phyloP scores from a whole-genome alignment of 495 filamentous ascomycete genomes.

The Neurospora sublineolata region DNA sequence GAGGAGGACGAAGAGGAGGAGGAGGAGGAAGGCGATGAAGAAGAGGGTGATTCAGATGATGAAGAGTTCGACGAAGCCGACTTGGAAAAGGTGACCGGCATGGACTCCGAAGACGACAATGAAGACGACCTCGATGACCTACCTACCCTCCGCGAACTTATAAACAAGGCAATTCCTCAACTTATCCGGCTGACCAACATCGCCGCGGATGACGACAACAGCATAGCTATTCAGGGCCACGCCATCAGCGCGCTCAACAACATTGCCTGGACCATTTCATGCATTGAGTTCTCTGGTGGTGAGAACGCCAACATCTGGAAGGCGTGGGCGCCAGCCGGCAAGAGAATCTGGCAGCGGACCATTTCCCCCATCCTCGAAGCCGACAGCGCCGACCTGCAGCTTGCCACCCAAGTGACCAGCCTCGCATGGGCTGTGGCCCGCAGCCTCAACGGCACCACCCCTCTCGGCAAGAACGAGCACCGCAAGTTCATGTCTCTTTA shows the following conservation, averaged over 20 bases:
- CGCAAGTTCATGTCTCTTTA: constrained; percentile 51
- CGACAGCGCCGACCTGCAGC: constrained; percentile 46
- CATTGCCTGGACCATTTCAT: constrained; percentile 47
- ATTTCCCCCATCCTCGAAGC: constrained; percentile 40
- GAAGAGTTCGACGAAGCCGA: constrained; percentile 33
- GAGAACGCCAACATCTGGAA: constrained; percentile 29
- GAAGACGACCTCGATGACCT: constrained; percentile 28
- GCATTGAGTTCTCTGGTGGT: constrained; percentile 33
- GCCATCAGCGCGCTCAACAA: constrained; percentile 47
- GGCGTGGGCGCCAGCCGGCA: constrained; percentile 38
- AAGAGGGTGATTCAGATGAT: constrained; percentile 22
- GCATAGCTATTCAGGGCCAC: constrained; percentile 28
- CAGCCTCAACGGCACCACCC: constrained; percentile 34
- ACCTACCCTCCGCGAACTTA: constrained; percentile 35
- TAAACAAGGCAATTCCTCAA: constrained; percentile 38
- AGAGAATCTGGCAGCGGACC: constrained; percentile 40
- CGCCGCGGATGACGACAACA: constrained; percentile 10
- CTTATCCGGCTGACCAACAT: constrained; percentile 31
- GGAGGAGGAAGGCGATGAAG: constrained; percentile 21
- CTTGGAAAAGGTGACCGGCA: constrained; percentile 45
- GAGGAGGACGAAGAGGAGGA: constrained; percentile 22
- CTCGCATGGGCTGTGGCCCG: constrained; percentile 52
- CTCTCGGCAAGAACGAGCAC: constrained; percentile 36
- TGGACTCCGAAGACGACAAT: constrained; percentile 27
- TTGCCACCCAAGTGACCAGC: constrained; percentile 45